Evolutionary conservation across 495 filamentous ascomycete species (phyloP).

Genomic region (Paragyromitra xinjiangensis): DNA sequence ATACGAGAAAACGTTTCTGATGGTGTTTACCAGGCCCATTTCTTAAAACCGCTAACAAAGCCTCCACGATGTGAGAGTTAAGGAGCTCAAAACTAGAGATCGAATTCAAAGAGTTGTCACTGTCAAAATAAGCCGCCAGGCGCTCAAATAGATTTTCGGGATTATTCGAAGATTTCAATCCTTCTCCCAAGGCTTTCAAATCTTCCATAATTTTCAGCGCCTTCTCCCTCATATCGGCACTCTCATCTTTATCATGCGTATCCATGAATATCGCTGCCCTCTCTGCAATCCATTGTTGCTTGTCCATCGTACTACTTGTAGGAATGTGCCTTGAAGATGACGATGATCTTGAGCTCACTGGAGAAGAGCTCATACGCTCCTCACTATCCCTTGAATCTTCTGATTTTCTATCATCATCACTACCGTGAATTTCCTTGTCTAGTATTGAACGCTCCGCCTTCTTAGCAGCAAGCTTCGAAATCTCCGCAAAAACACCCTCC

Average conservation of each 20-base stretch:
- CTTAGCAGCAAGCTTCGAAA: constrained; percentile 73
- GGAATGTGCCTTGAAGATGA: constrained; percentile 64
- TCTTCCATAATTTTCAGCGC: constrained; percentile 77
- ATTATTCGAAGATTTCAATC: constrained; percentile 47
- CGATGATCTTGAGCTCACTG: constrained; percentile 69
- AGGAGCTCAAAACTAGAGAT: constrained; percentile 97
- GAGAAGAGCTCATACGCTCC: constrained; percentile 72
- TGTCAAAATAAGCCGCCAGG: constrained; percentile 87
- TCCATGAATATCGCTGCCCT: constrained; percentile 84
- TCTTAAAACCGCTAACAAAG: constrained; percentile 82
- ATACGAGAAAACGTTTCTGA: not conserved
- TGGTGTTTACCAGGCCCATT: constrained; percentile 61
- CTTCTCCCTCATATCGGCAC: constrained; percentile 75
- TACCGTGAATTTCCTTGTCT: constrained; percentile 62
- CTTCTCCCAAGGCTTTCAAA: constrained; percentile 71
- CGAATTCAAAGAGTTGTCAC: constrained; percentile 81
- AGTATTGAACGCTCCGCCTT: constrained; percentile 55
- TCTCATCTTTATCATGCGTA: constrained; percentile 78
- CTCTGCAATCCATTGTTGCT: constrained; percentile 76
- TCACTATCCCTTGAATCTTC: constrained; percentile 56
- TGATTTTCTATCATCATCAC: constrained; percentile 56
- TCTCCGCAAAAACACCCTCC: constrained; percentile 94
- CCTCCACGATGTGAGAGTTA: constrained; percentile 84
- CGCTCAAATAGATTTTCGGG: constrained; percentile 67
- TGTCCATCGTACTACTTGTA: constrained; percentile 67